These are phyloP conservation scores for Colletotrichum godetiae DNA, from an alignment of 2,329 filamentous ascomycete species.

Conservation along the genomic window DNA sequence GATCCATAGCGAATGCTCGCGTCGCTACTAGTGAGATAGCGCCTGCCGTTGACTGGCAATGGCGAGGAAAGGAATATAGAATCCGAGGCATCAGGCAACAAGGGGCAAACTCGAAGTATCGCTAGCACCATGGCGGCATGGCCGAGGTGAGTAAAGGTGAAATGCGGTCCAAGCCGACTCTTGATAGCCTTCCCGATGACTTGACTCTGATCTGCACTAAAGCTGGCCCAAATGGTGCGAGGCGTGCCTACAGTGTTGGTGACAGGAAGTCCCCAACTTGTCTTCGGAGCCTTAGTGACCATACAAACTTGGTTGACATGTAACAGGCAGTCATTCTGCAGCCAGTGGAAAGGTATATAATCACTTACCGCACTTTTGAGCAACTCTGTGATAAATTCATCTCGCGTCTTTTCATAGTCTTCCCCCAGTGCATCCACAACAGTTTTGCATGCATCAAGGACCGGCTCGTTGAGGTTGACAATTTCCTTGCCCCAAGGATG, in stretches of 20 bases:
- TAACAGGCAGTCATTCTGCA: too few relatives aligned
- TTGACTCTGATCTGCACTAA: neutral
- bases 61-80: neutral
- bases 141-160: neutral
- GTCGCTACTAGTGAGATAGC: neutral
- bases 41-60: neutral
- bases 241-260: neutral
- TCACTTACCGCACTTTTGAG: neutral
- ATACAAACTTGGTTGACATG: neutral
- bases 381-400: neutral
- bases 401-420: neutral
- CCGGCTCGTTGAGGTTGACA: neutral
- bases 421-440: neutral
- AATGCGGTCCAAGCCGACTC: neutral
- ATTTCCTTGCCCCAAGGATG: neutral
- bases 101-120: neutral
- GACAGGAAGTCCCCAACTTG: neutral
- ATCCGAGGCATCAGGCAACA: neutral
- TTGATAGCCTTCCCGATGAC: neutral
- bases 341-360: neutral
- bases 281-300: neutral
- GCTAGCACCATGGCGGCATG: slow-evolving; percentile 6
- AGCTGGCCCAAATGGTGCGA: neutral
- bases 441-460: neutral
- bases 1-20: neutral